Base-by-base conservation (phyloP, 768 basidiomycete species). In the Phylloporus arenicola region DNA sequence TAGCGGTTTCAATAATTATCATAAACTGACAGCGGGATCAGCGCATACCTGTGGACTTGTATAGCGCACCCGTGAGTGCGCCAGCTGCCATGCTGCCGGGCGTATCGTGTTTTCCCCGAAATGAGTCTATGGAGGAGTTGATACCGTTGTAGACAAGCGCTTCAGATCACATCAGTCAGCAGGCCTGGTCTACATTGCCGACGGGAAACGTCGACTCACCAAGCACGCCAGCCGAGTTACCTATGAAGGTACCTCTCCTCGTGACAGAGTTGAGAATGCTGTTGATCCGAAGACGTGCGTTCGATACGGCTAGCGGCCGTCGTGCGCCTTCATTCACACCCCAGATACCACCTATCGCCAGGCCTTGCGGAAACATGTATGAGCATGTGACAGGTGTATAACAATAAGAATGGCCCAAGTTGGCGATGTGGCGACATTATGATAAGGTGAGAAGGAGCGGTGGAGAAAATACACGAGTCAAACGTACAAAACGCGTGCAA, bases 181-280 rank as follows among this genome's bases (percentile, higher is more conserved):
- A 67, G 63, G 64, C 47, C 43, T 54, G 46, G 27, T 52, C 45
- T 22, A 43, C 34, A 38, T 48, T 58, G 60, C 64, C 64, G 62
- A 64, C 63, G 64, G 62, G 55, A 59, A 68, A 54, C 60, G 56
- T 52, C 56, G 67, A 80, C 89, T 70, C 63, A 97, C 96, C 96
- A 56, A 98, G 76, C 55, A 97, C 90, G 68, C 96, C 96, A 68
- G 94, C 90, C 64, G 92, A 96, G 76, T 98, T 99, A 64, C 93
- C 96, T 71, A 96, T 86, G 73, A 95, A 96, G 41, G 92, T 95
- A 29, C 96, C 96, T 72, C 96, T 81, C 73, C 95, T 77, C 54
- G 96, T 98, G 68, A 95, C 83, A 66, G 92, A 89, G 78, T 98
- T 99, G 59, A 99, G 80, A 54, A 99, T 74, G 68, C 92, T 94